Evolutionary conservation across 2,329 filamentous ascomycete species (phyloP).

Genomic region (Pochonia chlamydosporia): DNA sequence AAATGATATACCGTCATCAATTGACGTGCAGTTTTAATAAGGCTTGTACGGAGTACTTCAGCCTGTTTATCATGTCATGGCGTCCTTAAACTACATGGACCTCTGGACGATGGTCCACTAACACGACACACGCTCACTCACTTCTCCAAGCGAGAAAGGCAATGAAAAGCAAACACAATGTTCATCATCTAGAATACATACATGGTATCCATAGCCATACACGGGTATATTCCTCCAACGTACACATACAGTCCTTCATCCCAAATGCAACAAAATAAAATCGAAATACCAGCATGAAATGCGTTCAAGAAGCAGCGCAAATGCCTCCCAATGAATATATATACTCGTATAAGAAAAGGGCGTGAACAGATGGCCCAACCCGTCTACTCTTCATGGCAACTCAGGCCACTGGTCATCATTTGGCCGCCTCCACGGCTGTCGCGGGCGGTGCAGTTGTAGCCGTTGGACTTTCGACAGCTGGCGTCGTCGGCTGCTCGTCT

Average conservation of each 20-base stretch:
- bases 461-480: slow-evolving; percentile 1
- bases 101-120: too few relatives aligned
- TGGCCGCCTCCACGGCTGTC: background rate
- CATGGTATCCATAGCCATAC: slow-evolving; percentile 5
- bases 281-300: background rate
- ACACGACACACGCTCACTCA: too few relatives aligned
- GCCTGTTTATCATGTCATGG: too few relatives aligned
- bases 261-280: background rate
- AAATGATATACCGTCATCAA: background rate
- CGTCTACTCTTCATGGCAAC: too few relatives aligned
- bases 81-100: too few relatives aligned
- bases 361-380: too few relatives aligned
- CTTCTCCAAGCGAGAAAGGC: too few relatives aligned
- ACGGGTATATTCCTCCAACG: slow-evolving; percentile 6
- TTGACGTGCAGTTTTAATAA: too few relatives aligned
- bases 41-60: too few relatives aligned
- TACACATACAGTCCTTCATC: background rate
- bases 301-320: background rate
- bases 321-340: background rate
- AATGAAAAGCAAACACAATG: too few relatives aligned
- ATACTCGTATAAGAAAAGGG: too few relatives aligned
- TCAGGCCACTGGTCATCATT: background rate
- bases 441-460: background rate
- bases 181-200: background rate
- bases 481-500: slow-evolving; percentile 20